Evolutionary conservation across 1,284 basidiomycete species (phyloP).

Genomic region (Pseudozyma sp.): DNA sequence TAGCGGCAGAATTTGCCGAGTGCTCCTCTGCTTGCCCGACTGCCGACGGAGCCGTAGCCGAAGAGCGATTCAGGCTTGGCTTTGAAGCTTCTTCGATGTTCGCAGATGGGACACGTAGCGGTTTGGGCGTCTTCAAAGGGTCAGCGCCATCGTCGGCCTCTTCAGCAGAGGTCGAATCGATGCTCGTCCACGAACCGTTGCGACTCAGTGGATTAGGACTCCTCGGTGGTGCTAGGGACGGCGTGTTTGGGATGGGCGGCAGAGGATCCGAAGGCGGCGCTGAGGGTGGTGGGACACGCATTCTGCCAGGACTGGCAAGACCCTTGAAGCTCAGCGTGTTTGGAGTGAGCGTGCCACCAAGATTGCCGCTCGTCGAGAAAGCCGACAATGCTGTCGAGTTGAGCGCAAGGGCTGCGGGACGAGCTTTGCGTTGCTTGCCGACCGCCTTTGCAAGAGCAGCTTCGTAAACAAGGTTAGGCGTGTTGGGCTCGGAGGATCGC

Average conservation of each 20-base stretch:
- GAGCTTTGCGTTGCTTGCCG: conserved; percentile 36
- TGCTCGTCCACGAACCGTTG: conserved; percentile 15
- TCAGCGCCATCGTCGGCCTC: background rate
- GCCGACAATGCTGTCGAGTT: conserved; percentile 21
- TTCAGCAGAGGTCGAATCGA: background rate
- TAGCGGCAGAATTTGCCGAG: too few relatives aligned
- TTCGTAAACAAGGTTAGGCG: conserved; percentile 32
- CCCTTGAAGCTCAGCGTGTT: conserved; percentile 17
- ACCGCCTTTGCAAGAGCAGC: conserved; percentile 29
- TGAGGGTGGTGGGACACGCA: conserved; percentile 41
- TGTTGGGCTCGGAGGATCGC: conserved; percentile 26
- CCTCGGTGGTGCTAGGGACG: conserved; percentile 22
- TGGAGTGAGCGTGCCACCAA: conserved; percentile 7
- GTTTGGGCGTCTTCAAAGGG: conserved; percentile 17
- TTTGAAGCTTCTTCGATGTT: background rate
- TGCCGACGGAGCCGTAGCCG: background rate
- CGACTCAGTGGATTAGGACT: conserved; percentile 16
- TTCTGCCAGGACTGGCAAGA: conserved; percentile 34
- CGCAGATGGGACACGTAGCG: background rate
- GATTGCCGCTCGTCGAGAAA: conserved; percentile 2
- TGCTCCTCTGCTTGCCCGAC: too few relatives aligned
- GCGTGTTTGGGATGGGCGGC: conserved; percentile 53
- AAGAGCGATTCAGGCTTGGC: conserved; percentile 2
- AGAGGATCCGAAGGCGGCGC: conserved; percentile 52
- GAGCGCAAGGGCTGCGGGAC: conserved; percentile 42